Conservation (phyloP, 1,284 basidiomycete species). For the Apiotrichum porosum region DNA sequence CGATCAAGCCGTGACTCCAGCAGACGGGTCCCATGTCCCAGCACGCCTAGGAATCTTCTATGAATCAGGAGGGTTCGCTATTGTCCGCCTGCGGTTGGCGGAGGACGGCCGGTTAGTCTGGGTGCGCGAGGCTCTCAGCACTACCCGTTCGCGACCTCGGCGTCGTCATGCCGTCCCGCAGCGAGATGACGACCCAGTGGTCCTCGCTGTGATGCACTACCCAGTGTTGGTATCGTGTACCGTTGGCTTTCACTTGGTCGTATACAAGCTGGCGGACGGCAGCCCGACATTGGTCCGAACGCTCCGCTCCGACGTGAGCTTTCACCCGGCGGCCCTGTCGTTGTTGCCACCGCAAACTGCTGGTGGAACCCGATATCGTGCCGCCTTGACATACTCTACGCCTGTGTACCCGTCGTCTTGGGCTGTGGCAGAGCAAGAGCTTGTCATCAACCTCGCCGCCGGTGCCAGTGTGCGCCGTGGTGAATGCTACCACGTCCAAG, state of each 20-base stretch:
- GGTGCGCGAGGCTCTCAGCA: conserved; percentile 30
- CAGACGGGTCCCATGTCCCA: conserved; percentile 14
- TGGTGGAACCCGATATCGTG: conserved; percentile 31
- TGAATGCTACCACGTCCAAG: conserved; percentile 34
- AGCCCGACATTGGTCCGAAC: conserved; percentile 26
- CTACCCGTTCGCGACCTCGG: not conserved
- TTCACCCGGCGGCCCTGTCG: conserved; percentile 44
- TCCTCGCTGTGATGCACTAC: conserved; percentile 35
- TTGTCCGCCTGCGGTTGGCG: conserved; percentile 24
- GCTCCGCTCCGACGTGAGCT: conserved; percentile 43
- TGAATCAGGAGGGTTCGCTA: conserved; percentile 44
- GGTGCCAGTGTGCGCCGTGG: conserved; percentile 20
- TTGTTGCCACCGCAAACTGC: conserved; percentile 28
- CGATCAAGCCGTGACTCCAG: conserved; percentile 29
- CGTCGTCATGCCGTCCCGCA: not conserved
- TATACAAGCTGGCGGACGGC: conserved; percentile 25
- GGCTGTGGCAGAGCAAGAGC: conserved; percentile 46
- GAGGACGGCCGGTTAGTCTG: conserved; percentile 13
- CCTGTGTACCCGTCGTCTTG: conserved; percentile 47
- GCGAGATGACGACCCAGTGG: conserved; percentile 31
- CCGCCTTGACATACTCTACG: conserved; percentile 41
- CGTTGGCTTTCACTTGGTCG: conserved; percentile 33
- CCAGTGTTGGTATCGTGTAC: conserved; percentile 42
- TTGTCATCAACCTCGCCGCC: conserved; percentile 23
- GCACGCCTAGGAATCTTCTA: conserved; percentile 44